phyloP scores from a whole-genome alignment of 768 basidiomycete species.

The Glaciozyma martinii region DNA sequence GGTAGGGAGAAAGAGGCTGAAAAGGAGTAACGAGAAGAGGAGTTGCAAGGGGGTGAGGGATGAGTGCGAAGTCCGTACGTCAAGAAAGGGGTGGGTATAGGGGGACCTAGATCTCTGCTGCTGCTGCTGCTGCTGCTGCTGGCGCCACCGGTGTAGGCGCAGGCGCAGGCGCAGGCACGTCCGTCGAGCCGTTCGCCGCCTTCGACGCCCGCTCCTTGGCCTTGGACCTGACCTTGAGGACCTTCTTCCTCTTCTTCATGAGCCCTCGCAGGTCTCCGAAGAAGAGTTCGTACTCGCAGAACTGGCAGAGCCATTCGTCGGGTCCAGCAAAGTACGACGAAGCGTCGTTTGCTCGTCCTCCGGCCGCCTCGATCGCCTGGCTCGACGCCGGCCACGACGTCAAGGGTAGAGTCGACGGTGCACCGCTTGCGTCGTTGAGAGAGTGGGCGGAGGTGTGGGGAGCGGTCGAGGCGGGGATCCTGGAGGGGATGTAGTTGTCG shows the following conservation, averaged over 20 bases:
- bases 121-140: too few species aligned
- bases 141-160: neutral
- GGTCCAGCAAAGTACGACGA: slow-evolving; percentile 47
- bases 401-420: slow-evolving; percentile 40
- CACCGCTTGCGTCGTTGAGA: slow-evolving; percentile 60
- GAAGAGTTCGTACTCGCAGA: slow-evolving; percentile 86
- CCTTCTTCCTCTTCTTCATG: neutral
- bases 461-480: slow-evolving; percentile 50
- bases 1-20: too few species aligned
- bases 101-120: neutral
- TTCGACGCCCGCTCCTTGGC: slow-evolving; percentile 22
- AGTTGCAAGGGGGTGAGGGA: too few species aligned
- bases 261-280: slow-evolving; percentile 53
- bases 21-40: too few species aligned
- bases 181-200: slow-evolving; percentile 10
- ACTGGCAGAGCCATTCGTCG: slow-evolving; percentile 90
- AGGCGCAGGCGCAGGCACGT: neutral
- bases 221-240: slow-evolving; percentile 8
- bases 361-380: slow-evolving; percentile 32
- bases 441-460: slow-evolving; percentile 30
- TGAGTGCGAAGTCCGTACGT: neutral
- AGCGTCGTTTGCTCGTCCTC: slow-evolving; percentile 33
- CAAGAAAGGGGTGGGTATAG: neutral
- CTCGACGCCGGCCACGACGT: slow-evolving; percentile 28
- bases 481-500: slow-evolving; percentile 83